Conservation (phyloP, 129 eudicot genomes). For the Tanacetum coccineum region DNA sequence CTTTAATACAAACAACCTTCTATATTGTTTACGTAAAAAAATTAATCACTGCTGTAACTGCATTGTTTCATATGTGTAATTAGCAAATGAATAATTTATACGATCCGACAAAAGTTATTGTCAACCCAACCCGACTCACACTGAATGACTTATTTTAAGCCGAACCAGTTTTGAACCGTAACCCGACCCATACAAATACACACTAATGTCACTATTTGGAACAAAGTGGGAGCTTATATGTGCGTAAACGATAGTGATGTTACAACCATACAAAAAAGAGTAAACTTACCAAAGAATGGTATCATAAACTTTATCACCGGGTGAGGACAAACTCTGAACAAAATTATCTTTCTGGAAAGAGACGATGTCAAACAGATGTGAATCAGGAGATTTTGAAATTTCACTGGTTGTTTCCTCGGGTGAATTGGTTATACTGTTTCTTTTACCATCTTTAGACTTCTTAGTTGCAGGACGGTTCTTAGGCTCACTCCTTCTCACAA, state of each 20-base stretch:
- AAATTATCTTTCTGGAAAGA: conserved; percentile 73
- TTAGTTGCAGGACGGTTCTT: conserved; percentile 16
- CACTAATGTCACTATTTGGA: not conserved
- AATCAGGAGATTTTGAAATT: conserved; percentile 22
- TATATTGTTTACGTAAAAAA: no score
- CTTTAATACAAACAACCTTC: no score
- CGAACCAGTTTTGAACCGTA: not conserved
- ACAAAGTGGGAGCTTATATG: not conserved
- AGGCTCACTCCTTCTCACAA: conserved; percentile 29
- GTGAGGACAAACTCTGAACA: conserved; percentile 40
- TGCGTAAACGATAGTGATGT: not conserved
- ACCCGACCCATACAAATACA: not conserved
- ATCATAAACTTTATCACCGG: conserved; percentile 49
- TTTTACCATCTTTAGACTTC: conserved; percentile 27
- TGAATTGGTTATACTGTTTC: conserved; percentile 16
- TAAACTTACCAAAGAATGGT: conserved; percentile 70
- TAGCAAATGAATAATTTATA: no score
- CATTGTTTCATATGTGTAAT: no score
- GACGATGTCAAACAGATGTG: conserved; percentile 45
- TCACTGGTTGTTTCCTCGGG: conserved; percentile 20
- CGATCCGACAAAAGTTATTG: no score
- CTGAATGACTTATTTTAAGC: no score
- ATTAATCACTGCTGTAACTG: no score
- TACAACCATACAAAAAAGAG: not conserved
- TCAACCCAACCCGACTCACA: no score